Percentiles rank a stretch among this genome's conserved stretches.
phyloP scores from a whole-genome alignment of 345 rosid species.

The Lepidium aucheri region DNA sequence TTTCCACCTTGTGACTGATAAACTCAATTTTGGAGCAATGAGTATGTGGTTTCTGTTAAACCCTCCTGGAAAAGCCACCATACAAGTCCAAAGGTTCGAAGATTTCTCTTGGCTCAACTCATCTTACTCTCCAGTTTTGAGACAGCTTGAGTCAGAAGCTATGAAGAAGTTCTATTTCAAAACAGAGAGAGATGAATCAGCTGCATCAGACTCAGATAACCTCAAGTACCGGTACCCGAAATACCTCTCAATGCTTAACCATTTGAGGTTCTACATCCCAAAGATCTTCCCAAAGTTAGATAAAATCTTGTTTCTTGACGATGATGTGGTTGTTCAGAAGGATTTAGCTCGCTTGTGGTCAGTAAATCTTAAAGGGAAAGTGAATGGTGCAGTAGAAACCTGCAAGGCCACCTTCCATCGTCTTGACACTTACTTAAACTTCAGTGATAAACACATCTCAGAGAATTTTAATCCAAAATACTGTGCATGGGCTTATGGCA shows the following conservation, averaged over 20 bases:
- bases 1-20: constrained; percentile 50
- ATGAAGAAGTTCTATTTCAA: constrained; percentile 34
- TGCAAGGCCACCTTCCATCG: constrained; percentile 53
- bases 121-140: constrained; percentile 39
- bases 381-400: constrained; percentile 67
- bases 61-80: constrained; percentile 34
- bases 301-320: constrained; percentile 57
- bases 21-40: constrained; percentile 42
- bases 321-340: constrained; percentile 64
- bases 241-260: constrained; percentile 50
- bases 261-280: constrained; percentile 56
- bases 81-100: constrained; percentile 40
- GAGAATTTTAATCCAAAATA: constrained; percentile 37
- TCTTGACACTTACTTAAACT: constrained; percentile 45
- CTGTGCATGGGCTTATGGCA: constrained; percentile 71
- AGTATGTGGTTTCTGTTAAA: constrained; percentile 44
- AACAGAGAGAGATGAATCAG: constrained; percentile 24
- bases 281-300: constrained; percentile 46
- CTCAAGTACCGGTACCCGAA: constrained; percentile 50
- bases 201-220: constrained; percentile 17
- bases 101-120: constrained; percentile 43
- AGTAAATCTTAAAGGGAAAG: constrained; percentile 49
- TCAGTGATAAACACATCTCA: constrained; percentile 38
- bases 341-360: constrained; percentile 43
- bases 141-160: constrained; percentile 33